Base-by-base conservation (phyloP, 768 basidiomycete genomes). In the Pholiota microspora region DNA sequence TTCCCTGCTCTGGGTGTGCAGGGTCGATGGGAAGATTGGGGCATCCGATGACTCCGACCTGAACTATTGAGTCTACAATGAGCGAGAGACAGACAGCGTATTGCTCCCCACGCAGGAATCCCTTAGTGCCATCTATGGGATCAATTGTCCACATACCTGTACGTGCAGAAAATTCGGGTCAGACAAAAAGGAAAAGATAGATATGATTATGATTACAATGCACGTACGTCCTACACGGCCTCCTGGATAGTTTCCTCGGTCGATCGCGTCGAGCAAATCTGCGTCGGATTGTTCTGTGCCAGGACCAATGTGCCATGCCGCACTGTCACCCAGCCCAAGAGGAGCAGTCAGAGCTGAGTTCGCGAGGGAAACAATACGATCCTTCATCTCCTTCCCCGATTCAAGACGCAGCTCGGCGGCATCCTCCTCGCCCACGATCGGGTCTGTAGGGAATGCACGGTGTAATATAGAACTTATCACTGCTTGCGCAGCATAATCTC, bases 341-440 rank as follows among this genome's bases (percentile, higher is more conserved):
- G 80, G 77, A 7, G 73, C 74, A 0, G 77, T 76, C 38, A 97
- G 75, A 0, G 88, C 83, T 32, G 92, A 89, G 64, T 92, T 94
- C 2, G 94, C 91, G 25, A 99, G 85, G 29, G 80, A 72, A 38
- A 92, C 79, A 56, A 98, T 90, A 38, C 89, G 81, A 23, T 82
- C 74, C 32, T 64, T 64, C 62, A 67, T 59, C 40, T 55, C 51
- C 45, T 59, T 60, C 21, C 61, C 62, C 8, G 57, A 59, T 12
- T 60, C 61, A 16, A 23, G 29, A 6, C 89, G 82, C 16, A 98
- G 71, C 50, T 93, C 91, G 0, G 82, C 75, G 0, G 96, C 87
- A 67, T 97, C 93, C 70, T 99, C 96, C 70, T 99, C 97, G 28
- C 95, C 97, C 34, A 98, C 87, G 65, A 98, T 92, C 7, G 82